Percentiles rank a stretch among this genome's conserved stretches.
phyloP scores from a whole-genome alignment of 345 rosid species.

The Heritiera fomes region DNA sequence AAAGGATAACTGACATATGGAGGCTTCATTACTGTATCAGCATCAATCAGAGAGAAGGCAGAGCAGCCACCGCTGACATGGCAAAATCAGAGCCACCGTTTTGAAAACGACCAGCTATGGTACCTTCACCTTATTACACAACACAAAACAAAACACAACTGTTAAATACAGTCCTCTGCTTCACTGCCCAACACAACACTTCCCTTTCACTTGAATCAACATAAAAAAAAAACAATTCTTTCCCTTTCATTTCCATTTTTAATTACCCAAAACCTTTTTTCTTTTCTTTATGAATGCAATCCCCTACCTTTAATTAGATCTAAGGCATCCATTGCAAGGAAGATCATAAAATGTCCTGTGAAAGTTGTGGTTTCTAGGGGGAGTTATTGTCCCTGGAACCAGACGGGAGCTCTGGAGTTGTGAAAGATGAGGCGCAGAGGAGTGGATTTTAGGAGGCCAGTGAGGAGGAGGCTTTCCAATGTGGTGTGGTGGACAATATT shows the following conservation, averaged over 20 bases:
- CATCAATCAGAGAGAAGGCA: not conserved
- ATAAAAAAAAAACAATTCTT: not conserved
- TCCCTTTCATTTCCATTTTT: not conserved
- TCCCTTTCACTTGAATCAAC: not conserved
- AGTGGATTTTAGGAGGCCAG: slow-evolving; percentile 60
- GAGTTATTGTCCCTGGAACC: slow-evolving; percentile 25
- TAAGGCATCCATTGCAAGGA: not conserved
- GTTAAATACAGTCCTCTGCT: not conserved
- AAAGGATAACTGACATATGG: too few species aligned
- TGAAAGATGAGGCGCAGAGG: slow-evolving; percentile 70
- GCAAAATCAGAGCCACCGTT: slow-evolving; percentile 17
- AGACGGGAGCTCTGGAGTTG: slow-evolving; percentile 15
- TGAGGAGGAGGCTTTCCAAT: slow-evolving; percentile 62
- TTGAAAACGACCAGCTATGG: not conserved
- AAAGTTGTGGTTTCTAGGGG: slow-evolving; percentile 2
- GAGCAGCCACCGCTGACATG: not conserved
- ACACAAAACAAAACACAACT: not conserved
- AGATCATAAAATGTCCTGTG: not conserved
- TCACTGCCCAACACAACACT: not conserved
- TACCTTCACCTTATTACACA: not conserved
- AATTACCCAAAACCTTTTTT: not conserved
- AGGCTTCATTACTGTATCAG: not conserved
- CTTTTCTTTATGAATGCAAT: not conserved
- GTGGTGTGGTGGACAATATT: slow-evolving; percentile 68
- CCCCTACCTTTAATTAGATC: not conserved